Conservation (phyloP, 768 basidiomycete genomes). For the Tylopilus plumbeoviolaceoides region DNA sequence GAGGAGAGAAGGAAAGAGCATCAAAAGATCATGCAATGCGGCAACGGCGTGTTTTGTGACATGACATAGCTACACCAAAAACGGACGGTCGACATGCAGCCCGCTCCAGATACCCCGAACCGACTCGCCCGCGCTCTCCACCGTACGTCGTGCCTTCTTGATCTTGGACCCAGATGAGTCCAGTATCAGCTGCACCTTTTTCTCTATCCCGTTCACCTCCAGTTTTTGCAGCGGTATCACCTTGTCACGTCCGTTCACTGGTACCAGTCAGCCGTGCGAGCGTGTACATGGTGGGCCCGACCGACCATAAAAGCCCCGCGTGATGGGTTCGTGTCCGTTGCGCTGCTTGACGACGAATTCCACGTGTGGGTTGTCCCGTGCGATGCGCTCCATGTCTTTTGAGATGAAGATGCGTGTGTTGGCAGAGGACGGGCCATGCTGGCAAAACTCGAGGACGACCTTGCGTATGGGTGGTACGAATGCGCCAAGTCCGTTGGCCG, state of each 20-base stretch:
- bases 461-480: constrained; percentile 81
- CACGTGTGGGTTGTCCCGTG: constrained; percentile 72
- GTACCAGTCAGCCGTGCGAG: constrained; percentile 11
- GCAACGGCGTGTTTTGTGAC: constrained; percentile 33
- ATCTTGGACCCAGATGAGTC: constrained; percentile 88
- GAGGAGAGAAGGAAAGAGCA: not conserved
- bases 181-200: constrained; percentile 79
- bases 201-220: constrained; percentile 66
- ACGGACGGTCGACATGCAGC: constrained; percentile 72
- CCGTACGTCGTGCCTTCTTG: constrained; percentile 52
- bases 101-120: constrained; percentile 90
- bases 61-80: constrained; percentile 35
- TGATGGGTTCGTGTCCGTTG: constrained; percentile 70
- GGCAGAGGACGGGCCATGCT: constrained; percentile 73
- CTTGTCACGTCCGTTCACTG: constrained; percentile 86
- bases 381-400: constrained; percentile 59
- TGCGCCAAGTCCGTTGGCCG: constrained; percentile 69
- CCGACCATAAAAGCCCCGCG: constrained; percentile 78
- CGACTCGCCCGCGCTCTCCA: constrained; percentile 77
- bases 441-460: constrained; percentile 86
- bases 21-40: constrained; percentile 15
- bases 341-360: constrained; percentile 81
- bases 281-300: constrained; percentile 3
- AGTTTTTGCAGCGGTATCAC: constrained; percentile 77
- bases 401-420: constrained; percentile 67